A percentile compares a stretch with the other conserved stretches of the same genome.
Conservation (phyloP, 2,329 filamentous ascomycete species). For the Colletotrichum liriopes region DNA sequence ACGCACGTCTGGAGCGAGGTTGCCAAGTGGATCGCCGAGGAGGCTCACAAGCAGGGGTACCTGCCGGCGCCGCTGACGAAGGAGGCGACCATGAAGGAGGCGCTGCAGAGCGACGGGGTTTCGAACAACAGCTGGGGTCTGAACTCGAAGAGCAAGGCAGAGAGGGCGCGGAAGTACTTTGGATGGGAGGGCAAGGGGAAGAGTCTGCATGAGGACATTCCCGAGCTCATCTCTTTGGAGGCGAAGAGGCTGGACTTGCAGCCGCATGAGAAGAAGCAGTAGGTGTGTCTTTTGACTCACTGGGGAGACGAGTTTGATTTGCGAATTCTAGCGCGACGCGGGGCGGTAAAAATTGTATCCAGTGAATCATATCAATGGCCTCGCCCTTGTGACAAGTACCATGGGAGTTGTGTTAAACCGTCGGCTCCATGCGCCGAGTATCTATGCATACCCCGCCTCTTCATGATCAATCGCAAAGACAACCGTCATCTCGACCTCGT, state of each 20-base stretch:
- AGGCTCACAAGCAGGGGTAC: constrained; percentile 62
- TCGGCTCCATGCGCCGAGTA: not conserved
- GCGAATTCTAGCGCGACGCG: not conserved
- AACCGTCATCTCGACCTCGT: constrained; percentile 81
- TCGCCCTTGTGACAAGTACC: not conserved
- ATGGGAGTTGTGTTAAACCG: not conserved
- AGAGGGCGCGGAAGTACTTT: constrained; percentile 61
- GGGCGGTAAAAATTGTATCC: too few relatives aligned
- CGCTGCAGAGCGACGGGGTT: constrained; percentile 47
- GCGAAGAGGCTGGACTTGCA: constrained; percentile 56
- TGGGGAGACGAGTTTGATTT: not conserved
- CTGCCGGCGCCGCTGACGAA: constrained; percentile 49
- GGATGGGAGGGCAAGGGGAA: constrained; percentile 60
- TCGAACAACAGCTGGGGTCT: constrained; percentile 51
- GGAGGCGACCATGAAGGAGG: constrained; percentile 49
- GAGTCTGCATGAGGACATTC: constrained; percentile 57
- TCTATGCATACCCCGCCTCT: constrained; percentile 1
- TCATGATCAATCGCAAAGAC: constrained; percentile 61
- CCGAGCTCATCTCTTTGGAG: constrained; percentile 55
- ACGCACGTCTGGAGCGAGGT: constrained; percentile 76
- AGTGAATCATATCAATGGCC: not conserved
- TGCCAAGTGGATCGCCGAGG: constrained; percentile 68
- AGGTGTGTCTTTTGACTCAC: not conserved
- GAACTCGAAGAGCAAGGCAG: constrained; percentile 62
- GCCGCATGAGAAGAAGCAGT: constrained; percentile 47